A percentile compares a stretch with the other conserved stretches of the same genome.
phyloP scores from a whole-genome alignment of 2,329 filamentous ascomycete genomes.

The Penicillium occitanis region DNA sequence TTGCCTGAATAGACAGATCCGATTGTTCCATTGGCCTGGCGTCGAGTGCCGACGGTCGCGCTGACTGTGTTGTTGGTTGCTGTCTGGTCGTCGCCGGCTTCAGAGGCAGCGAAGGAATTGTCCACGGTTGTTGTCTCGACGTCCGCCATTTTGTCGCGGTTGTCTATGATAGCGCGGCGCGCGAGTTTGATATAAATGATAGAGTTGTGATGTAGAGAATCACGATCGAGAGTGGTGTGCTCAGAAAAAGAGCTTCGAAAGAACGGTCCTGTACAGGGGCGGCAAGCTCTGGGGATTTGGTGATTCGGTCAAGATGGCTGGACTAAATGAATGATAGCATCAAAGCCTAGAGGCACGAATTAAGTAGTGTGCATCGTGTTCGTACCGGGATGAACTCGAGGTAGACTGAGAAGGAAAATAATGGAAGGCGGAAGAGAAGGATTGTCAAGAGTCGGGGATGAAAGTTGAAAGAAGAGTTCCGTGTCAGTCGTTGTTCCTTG shows the following conservation, averaged over 20 bases:
- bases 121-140: conserved; percentile 35
- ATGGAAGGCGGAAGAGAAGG: background rate
- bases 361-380: background rate
- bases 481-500: background rate
- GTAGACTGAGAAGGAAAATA: background rate
- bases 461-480: background rate
- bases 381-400: background rate
- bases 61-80: conserved; percentile 37
- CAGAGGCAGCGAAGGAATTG: conserved; percentile 38
- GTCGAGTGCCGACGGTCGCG: conserved; percentile 52
- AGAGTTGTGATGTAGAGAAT: background rate
- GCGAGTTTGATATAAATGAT: background rate
- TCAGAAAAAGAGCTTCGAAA: background rate
- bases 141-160: conserved; percentile 33
- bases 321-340: background rate
- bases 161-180: background rate
- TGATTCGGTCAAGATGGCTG: background rate
- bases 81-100: conserved; percentile 37
- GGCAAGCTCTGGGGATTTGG: background rate
- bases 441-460: background rate
- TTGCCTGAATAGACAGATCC: conserved; percentile 67
- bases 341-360: background rate
- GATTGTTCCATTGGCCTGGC: conserved; percentile 64
- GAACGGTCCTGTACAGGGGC: conserved; percentile 8
- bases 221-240: background rate